Evolutionary conservation across 371 early-diverging fungal species (phyloP), one percentile per base, ranked within the genome.

Genomic region (Mortierella polycephala): DNA sequence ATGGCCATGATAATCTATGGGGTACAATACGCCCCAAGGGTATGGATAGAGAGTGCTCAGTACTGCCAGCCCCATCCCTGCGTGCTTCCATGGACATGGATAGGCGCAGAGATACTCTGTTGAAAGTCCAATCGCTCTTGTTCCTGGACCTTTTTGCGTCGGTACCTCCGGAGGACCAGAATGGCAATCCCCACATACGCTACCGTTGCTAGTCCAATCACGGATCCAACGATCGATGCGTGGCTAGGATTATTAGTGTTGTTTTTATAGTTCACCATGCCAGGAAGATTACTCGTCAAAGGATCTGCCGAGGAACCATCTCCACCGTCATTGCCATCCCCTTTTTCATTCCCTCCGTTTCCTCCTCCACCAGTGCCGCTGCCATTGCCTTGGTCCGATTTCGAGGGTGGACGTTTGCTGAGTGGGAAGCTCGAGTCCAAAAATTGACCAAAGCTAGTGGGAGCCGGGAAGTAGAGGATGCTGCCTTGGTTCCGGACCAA

Each of bases 1-100:
- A 30, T 30, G 4, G 30, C 30, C 30, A 30, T 30, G 30, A 4
- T 30, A 30, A 2, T 30, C 30, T 30, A 30, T 30, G 30, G 30
- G 30, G 4, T 30, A 30, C 30, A 4, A 30, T 30, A 4, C 30
- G 4, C 30, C 30, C 30, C 30, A 30, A 30, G 30, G 2, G 30
- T 1, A 30, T 50, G 14, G 14, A 30, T 30, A 30, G 30, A 30
- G 4, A 30, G 4, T 30, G 30, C 30, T 30, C 30, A 30, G 30
- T 30, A 30, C 30, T 74, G 69, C 75, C 75, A 75, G 12, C 62
- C 67, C 75, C 75, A 75, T 42, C 70, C 75, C 37, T 75, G 75
- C 3, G 56, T n/a, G 20, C 66, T 53, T 18, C 55, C 65, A 39
- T 55, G 60, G 8, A 67, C 62, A 16, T 52, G 37, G 18, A 74